Percentiles rank a stretch among this genome's conserved stretches.
phyloP scores from a whole-genome alignment of 2,329 filamentous ascomycete species.

The Gremmenia infestans region DNA sequence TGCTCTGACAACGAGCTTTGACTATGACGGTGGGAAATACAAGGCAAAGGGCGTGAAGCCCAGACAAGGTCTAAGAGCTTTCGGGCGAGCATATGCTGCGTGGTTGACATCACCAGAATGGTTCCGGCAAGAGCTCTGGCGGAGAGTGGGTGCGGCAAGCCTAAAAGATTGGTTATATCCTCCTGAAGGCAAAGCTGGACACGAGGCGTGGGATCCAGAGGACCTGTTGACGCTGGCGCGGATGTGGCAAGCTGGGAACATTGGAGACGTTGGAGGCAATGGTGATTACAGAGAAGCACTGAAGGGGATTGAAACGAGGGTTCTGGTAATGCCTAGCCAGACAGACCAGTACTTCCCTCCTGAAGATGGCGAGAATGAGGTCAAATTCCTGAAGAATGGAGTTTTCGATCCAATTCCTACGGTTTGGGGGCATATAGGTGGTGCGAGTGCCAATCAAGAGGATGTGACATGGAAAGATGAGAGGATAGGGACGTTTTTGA shows the following conservation, averaged over 20 bases:
- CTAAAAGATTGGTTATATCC: constrained; percentile 35
- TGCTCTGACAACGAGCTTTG: constrained; percentile 36
- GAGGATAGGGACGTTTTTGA: constrained; percentile 29
- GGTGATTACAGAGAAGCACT: constrained; percentile 46
- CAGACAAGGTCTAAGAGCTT: constrained; percentile 37
- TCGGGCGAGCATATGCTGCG: constrained; percentile 42
- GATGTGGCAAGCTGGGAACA: constrained; percentile 43
- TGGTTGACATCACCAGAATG: constrained; percentile 43
- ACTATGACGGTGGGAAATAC: constrained; percentile 35
- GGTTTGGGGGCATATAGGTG: constrained; percentile 36
- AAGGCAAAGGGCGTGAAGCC: constrained; percentile 27
- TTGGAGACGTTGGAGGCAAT: constrained; percentile 22
- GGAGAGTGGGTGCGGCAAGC: constrained; percentile 32
- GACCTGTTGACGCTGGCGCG: constrained; percentile 37
- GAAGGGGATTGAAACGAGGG: constrained; percentile 55
- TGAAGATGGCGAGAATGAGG: constrained; percentile 33
- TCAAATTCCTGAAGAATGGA: constrained; percentile 26
- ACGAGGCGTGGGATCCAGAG: constrained; percentile 39
- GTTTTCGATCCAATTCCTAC: constrained; percentile 32
- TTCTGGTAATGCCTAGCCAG: constrained; percentile 54
- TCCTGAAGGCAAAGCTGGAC: constrained; percentile 29
- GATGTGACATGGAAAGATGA: constrained; percentile 33
- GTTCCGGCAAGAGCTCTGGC: constrained; percentile 40
- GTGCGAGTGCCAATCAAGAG: constrained; percentile 27
- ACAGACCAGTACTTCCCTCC: constrained; percentile 63